These are phyloP conservation scores for Hymenotorrendiella dingleyae DNA, from an alignment of 2,329 filamentous ascomycete species.

Conservation along the genomic window DNA sequence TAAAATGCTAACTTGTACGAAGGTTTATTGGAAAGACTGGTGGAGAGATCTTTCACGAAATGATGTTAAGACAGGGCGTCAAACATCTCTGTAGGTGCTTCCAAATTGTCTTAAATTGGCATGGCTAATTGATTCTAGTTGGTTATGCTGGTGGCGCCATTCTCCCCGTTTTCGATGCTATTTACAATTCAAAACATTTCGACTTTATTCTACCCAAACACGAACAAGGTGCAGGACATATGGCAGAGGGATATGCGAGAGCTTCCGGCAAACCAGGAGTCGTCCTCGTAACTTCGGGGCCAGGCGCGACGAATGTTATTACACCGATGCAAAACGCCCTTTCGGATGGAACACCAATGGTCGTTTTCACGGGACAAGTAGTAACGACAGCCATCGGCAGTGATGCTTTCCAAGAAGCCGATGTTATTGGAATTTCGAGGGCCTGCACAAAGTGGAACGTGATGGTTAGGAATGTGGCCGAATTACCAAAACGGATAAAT, in stretches of 20 bases:
- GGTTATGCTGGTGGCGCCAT: constrained; percentile 94
- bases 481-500: constrained; percentile 89
- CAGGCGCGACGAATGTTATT: constrained; percentile 92
- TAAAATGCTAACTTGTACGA: constrained; percentile 12
- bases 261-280: constrained; percentile 92
- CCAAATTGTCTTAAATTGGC: neutral
- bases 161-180: constrained; percentile 95
- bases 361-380: constrained; percentile 95
- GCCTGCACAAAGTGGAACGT: constrained; percentile 99
- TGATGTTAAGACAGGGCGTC: constrained; percentile 91
- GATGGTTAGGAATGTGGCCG: constrained; percentile 93
- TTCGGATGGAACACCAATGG: constrained; percentile 90
- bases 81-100: constrained; percentile 82
- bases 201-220: constrained; percentile 93
- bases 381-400: constrained; percentile 84
- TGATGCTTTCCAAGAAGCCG: constrained; percentile 95
- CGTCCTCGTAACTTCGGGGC: constrained; percentile 92
- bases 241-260: constrained; percentile 95
- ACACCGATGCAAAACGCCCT: constrained; percentile 95
- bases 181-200: constrained; percentile 96
- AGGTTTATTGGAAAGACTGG: constrained; percentile 92
- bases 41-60: constrained; percentile 97
- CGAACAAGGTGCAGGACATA: constrained; percentile 96
- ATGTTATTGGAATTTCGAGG: constrained; percentile 87
- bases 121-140: constrained; percentile 41